These are phyloP conservation scores for Selenicereus undatus DNA, from an alignment of 148 eudicot species.

Conservation along the genomic window DNA sequence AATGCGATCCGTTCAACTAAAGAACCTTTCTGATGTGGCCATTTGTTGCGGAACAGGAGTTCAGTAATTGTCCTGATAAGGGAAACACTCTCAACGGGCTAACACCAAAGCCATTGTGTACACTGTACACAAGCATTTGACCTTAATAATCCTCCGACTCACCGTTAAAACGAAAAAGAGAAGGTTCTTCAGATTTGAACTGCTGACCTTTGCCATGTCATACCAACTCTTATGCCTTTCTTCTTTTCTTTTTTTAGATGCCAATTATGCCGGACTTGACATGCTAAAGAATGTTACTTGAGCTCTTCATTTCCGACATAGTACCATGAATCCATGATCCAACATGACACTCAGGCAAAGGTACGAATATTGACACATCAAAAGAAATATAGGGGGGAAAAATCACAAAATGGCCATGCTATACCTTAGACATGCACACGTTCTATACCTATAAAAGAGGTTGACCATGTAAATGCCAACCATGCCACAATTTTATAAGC, in stretches of 20 bases:
- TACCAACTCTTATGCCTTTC: too few relatives aligned
- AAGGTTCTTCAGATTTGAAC: not conserved
- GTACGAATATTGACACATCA: not conserved
- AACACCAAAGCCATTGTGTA: not conserved
- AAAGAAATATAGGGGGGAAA: not conserved
- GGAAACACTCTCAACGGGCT: not conserved
- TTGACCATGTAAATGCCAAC: not conserved
- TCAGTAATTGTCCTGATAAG: not conserved
- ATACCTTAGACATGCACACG: not conserved
- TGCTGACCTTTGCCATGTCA: too few relatives aligned
- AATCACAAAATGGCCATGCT: not conserved
- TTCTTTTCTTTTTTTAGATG: too few relatives aligned
- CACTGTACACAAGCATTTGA: not conserved
- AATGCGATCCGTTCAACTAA: too few relatives aligned
- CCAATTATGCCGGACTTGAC: too few relatives aligned
- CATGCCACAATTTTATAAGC: not conserved
- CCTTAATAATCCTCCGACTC: not conserved
- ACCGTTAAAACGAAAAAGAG: not conserved
- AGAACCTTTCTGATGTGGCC: too few relatives aligned
- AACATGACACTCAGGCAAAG: not conserved
- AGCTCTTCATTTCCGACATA: not conserved
- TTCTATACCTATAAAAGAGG: not conserved
- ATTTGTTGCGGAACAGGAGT: too few relatives aligned
- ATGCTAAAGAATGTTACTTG: not conserved
- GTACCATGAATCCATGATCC: not conserved